Base-by-base conservation (phyloP, 805 yeast genomes). In the Candida andamanensis region DNA sequence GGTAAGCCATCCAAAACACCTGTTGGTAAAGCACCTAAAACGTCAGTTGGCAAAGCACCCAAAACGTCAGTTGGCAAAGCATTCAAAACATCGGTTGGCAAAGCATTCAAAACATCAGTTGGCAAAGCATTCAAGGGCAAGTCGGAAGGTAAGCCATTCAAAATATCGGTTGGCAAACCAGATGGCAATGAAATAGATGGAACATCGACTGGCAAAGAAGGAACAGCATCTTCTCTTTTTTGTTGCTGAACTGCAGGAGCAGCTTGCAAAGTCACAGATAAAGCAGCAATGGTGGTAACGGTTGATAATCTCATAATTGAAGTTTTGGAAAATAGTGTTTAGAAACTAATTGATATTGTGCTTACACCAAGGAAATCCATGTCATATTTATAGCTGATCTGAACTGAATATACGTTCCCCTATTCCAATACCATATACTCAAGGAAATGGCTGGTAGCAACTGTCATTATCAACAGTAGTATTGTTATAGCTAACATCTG, bases 221-320 rank as follows among this genome's bases (percentile, higher is more conserved):
- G 23, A 17, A 23, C 15, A 21, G 19, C 22, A 24, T 29, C 38
- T 15, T 29, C 41, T 30, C 36, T 33, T 23, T 33, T 37, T 22
- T 36, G 28, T n/a, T n/a, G n/a, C n/a, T n/a, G n/a, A n/a, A n/a
- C n/a, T 22, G 31, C 41, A 17, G 41, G 41, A 30, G 44, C 44
- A 35, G 41, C 41, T 28, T 29, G 28, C 28, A 31, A 37, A 30
- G 17, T 26, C 19, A 39, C 29, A 28, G 40, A 27, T 13, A 40
- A 18, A 28, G 37, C 35, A 32, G 33, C 32, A 9, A 34, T 17
- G 18, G 33, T 12, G 19, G 33, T 24, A 32, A 27, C 41, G 17
- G 39, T 26, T 6, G 44, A 33, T 25, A 36, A 40, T 30, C 32
- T 40, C 44, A 36, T 36, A 11, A 24, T 36, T 23, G 13, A 13